Base-by-base conservation (phyloP, 2,329 filamentous ascomycete genomes). In the Lachnum nothofagi region DNA sequence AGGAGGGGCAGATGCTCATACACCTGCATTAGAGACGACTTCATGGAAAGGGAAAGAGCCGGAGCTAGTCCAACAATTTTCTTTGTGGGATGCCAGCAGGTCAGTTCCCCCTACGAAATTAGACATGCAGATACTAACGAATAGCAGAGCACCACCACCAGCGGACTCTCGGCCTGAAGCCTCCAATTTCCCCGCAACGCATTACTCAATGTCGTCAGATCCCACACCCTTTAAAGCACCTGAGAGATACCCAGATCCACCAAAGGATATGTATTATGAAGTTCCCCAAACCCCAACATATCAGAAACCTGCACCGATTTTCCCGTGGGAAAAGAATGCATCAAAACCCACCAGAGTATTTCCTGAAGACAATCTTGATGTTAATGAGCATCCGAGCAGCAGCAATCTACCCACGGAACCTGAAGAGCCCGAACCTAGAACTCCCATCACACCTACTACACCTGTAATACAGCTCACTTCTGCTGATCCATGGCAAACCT, bases 241-340 rank as follows among this genome's bases (percentile, higher is more conserved):
- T 16, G 68, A 73, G 51, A 76, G 79, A 45, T 93, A 95, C 62
- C 88, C 91, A 2, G 87, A 88, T 62, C 88, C 89, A 16, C 89
- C 91, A 0, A 86, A 78, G 66, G 79, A 91, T 63, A 91, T 95
- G 88, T 93, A 85, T 77, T 95, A 93, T 65, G 74, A 91, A 60
- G 78, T 94, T 29, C 90, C 90, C 4, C 76, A 79, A 50, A 72
- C 73, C 16, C 80, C 80, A 19, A 75, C 80, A 41, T 72, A 76
- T 37, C 73, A 82, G 55, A 78, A 72, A 52, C 78, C 83, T 12
- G 76, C 78, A 41, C 77, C 83, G 3, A 83, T 97, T 42, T 98
- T 98, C 67, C 93, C 93, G 0, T 98, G 93, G 93, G 93, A 98
- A 67, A 70, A 68, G 35, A 72, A 83, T 49, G 79, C 79, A 53